Evolutionary conservation across 345 rosid species (phyloP).

Genomic region (Salix koriyanagi): DNA sequence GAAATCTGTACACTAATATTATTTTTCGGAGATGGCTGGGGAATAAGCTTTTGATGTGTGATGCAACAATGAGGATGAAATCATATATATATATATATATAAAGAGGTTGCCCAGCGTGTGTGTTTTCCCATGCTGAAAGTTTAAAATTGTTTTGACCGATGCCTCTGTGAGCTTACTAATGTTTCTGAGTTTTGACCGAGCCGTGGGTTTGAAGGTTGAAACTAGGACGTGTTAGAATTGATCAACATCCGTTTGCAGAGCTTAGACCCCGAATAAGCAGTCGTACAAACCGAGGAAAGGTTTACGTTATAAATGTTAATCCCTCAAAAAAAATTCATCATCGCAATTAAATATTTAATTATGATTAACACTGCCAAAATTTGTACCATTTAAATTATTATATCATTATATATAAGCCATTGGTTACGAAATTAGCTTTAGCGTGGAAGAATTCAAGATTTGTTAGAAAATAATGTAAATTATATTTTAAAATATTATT

Average conservation of each 20-base stretch:
- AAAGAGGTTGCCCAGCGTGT: not conserved
- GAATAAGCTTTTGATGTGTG: not conserved
- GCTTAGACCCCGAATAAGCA: not conserved
- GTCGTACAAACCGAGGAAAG: not conserved
- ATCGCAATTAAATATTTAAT: too few relatives aligned
- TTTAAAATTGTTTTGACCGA: not conserved
- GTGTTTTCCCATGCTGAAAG: not conserved
- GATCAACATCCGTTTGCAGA: not conserved
- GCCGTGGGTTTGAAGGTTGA: conserved; percentile 6
- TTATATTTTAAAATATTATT: too few relatives aligned
- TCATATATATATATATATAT: not conserved
- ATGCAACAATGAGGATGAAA: not conserved
- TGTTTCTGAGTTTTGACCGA: not conserved
- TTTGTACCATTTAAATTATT: too few relatives aligned
- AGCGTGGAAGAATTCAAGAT: not conserved
- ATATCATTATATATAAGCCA: not conserved
- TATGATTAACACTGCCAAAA: too few relatives aligned
- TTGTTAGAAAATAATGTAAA: too few relatives aligned
- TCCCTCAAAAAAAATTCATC: not conserved
- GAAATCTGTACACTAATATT: accelerated
- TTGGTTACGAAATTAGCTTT: not conserved
- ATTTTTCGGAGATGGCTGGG: not conserved
- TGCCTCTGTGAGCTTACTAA: not conserved
- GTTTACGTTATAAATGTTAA: not conserved
- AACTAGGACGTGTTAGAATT: not conserved